Evolutionary conservation across 768 basidiomycete species (phyloP).

Genomic region (Trametes cingulata): DNA sequence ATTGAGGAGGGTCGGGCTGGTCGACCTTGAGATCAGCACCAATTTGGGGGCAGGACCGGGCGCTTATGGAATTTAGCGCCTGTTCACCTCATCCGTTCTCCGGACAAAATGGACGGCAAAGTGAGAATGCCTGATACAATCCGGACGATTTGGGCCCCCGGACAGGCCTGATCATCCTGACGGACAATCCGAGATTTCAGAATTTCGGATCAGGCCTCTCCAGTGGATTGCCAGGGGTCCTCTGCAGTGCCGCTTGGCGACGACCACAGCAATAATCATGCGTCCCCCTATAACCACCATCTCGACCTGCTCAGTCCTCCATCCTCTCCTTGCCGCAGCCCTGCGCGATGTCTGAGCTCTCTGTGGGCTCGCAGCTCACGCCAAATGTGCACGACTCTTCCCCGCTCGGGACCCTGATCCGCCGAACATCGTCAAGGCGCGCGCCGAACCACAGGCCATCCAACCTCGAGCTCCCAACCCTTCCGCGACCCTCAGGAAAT

Average conservation of each 20-base stretch:
- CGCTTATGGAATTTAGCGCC: no score
- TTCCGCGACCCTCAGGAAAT: slow-evolving; percentile 7
- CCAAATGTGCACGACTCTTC: slow-evolving; percentile 43
- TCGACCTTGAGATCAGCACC: no score
- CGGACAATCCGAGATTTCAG: no score
- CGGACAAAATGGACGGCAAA: no score
- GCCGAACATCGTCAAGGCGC: slow-evolving; percentile 51
- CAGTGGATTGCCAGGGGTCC: no score
- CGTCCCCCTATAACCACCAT: not conserved
- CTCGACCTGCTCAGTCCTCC: not conserved
- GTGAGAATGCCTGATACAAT: no score
- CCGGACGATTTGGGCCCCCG: no score
- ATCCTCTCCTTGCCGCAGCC: not conserved
- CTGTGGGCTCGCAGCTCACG: slow-evolving; percentile 5
- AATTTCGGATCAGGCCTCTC: no score
- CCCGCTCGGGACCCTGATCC: slow-evolving; percentile 59
- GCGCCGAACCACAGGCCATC: slow-evolving; percentile 24
- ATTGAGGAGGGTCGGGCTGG: no score
- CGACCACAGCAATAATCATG: not conserved
- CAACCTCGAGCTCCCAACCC: slow-evolving; percentile 17
- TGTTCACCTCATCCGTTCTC: no score
- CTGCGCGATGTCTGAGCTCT: slow-evolving; percentile 15
- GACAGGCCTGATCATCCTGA: no score
- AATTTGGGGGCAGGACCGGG: no score
- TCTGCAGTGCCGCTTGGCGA: slow-evolving; percentile 18